phyloP scores from a whole-genome alignment of 345 rosid genomes.

The Sisymbrium irio region DNA sequence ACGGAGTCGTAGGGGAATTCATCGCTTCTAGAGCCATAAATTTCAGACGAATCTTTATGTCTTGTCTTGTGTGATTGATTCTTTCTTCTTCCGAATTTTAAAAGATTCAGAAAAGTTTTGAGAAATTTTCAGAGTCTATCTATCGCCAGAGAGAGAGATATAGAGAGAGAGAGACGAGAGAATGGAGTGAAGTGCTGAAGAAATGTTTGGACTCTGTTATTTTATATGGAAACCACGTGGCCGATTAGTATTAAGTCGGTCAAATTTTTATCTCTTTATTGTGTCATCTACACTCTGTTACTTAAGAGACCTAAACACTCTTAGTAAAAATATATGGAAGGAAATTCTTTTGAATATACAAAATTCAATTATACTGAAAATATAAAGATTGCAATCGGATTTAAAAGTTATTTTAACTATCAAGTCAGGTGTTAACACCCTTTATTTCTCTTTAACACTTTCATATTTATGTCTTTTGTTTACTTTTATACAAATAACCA shows the following conservation, averaged over 20 bases:
- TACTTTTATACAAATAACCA: neutral
- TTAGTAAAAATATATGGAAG: neutral
- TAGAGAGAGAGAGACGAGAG: neutral
- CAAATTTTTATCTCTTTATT: constrained; percentile 39
- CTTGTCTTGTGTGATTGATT: neutral
- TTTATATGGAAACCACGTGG: constrained; percentile 36
- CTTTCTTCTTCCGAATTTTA: neutral
- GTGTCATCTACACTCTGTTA: neutral
- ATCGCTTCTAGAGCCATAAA: constrained; percentile 78
- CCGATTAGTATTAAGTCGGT: constrained; percentile 54
- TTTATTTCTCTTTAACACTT: neutral
- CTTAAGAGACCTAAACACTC: constrained; percentile 8
- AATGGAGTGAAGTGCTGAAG: constrained; percentile 27
- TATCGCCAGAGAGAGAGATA: neutral
- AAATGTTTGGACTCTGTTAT: constrained; percentile 31
- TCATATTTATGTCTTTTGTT: neutral
- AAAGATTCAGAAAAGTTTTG: neutral
- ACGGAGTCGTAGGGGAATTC: constrained; percentile 39
- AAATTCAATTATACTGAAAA: neutral
- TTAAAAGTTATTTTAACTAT: neutral
- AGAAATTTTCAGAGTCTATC: constrained; percentile 11
- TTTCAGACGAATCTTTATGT: neutral
- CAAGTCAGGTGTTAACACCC: neutral
- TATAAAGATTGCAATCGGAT: neutral
- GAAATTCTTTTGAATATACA: neutral